Conservation (phyloP, 208 protist genomes). For the Leishmania lainsoni region DNA sequence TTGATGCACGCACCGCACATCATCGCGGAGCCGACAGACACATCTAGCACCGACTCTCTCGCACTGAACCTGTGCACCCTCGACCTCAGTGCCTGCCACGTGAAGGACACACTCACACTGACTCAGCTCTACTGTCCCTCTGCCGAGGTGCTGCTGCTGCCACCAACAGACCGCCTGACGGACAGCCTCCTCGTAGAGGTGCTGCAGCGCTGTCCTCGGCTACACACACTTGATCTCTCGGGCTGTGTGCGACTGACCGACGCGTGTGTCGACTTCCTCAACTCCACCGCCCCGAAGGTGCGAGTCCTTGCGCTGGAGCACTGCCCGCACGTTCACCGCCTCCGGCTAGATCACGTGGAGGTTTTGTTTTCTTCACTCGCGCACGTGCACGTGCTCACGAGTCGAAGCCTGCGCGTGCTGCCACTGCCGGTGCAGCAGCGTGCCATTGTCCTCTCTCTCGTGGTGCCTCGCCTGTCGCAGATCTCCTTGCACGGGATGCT, state of each 20-base stretch:
- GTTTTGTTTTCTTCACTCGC: conserved; percentile 9
- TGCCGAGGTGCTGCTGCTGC: conserved; percentile 7
- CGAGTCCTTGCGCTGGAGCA: conserved; percentile 15
- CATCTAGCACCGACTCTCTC: not conserved
- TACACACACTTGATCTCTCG: conserved; percentile 16
- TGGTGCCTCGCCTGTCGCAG: not conserved
- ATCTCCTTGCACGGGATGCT: conserved; percentile 10
- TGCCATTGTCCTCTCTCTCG: conserved; percentile 2
- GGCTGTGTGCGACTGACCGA: conserved; percentile 12
- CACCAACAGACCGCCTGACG: conserved; percentile 8
- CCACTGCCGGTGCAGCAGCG: conserved; percentile 14
- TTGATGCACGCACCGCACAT: not conserved
- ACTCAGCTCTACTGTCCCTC: conserved; percentile 12
- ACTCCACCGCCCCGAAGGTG: not conserved
- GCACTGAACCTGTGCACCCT: conserved; percentile 8
- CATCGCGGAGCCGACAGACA: not conserved
- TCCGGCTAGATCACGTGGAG: conserved; percentile 6
- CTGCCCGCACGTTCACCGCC: conserved; percentile 14
- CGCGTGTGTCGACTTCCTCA: conserved; percentile 9
- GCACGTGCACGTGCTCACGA: conserved; percentile 9
- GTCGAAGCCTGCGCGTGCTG: conserved; percentile 8
- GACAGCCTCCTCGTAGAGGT: conserved; percentile 12
- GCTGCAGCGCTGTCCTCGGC: conserved; percentile 10
- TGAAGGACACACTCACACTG: conserved; percentile 4
- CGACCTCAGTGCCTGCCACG: conserved; percentile 8